phyloP scores from a whole-genome alignment of 768 basidiomycete genomes.

The Rhizopogon vinicolor region DNA sequence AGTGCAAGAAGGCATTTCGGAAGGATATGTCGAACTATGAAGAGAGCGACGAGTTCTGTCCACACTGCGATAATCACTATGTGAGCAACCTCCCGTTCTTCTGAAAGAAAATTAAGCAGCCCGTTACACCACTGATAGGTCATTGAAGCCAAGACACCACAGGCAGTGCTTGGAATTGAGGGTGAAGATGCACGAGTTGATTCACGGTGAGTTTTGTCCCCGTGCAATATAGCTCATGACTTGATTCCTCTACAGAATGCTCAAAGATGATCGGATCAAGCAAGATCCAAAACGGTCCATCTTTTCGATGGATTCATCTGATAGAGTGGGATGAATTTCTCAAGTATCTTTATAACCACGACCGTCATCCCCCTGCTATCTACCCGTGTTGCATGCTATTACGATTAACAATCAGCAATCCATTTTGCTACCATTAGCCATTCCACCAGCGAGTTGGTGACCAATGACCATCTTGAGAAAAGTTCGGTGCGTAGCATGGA shows the following conservation, averaged over 20 bases:
- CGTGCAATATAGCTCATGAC: neutral
- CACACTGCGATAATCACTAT: constrained; percentile 98
- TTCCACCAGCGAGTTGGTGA: neutral
- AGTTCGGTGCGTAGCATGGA: too few species aligned
- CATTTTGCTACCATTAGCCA: neutral
- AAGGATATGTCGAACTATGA: constrained; percentile 93
- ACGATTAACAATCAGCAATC: neutral
- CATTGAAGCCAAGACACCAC: constrained; percentile 87
- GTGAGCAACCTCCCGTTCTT: constrained; percentile 39
- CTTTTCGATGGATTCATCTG: constrained; percentile 43
- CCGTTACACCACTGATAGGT: constrained; percentile 46
- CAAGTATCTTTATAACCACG: neutral
- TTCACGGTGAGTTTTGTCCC: constrained; percentile 53
- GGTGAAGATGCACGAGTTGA: constrained; percentile 90
- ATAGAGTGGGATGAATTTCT: constrained; percentile 32
- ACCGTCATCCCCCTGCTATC: neutral
- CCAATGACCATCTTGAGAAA: neutral
- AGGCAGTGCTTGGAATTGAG: constrained; percentile 81
- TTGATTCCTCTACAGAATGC: constrained; percentile 50
- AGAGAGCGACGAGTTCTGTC: constrained; percentile 97
- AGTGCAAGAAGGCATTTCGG: constrained; percentile 93
- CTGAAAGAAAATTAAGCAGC: neutral
- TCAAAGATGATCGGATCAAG: constrained; percentile 83
- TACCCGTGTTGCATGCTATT: neutral
- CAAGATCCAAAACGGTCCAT: constrained; percentile 44